Evolutionary conservation across 148 eudicot genomes (phyloP), one percentile per base, ranked within the genome.

Genomic region (Mesembryanthemum crystallinum): DNA sequence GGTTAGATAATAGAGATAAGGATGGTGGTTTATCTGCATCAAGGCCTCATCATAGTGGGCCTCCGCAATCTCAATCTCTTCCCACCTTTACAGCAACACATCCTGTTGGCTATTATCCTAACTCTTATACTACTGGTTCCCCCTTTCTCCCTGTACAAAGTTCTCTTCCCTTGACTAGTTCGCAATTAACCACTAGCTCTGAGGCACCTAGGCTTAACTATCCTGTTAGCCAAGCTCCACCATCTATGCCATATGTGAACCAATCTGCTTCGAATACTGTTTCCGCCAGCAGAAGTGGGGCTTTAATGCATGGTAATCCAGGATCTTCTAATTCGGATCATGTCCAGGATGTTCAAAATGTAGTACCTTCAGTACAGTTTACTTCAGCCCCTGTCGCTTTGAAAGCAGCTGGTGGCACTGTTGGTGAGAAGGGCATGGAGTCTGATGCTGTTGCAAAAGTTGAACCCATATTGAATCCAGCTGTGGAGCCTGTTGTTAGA

Each of bases 171-270:
- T 54, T 83, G 75, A 66, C 77, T 51, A 81, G 82, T 77, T 17
- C 86, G 20, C 96, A 82, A 67, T 66, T 74, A 57, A 81, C 73
- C 80, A 66, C 88, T 71, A 68, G 79, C 78, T 76, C 92, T 76
- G 97, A 92, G 85, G 83, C 88, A 21, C 83, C 88, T 52, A 82
- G 92, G 82, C 73, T 77, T 65, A 83, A 67, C 78, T 90, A 83
- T 84, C 81, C 90, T 59, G 87, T 79, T 83, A 72, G 82, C 79
- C 91, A 77, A 75, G 80, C 79, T 15, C 79, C 79, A 27, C 85
- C 71, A 72, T 55, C 70, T 62, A 35, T 68, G 77, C 13, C 87
- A 42, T 81, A 65, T 51, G 18, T 64, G 33, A 83, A 78, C 58
- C 83, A 76, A 68, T 39, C 87, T 76, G 81, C 80, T 42, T 80